A percentile compares a stretch with the other conserved stretches of the same genome.
phyloP scores from a whole-genome alignment of 345 rosid species.

The Salix koriyanagi region DNA sequence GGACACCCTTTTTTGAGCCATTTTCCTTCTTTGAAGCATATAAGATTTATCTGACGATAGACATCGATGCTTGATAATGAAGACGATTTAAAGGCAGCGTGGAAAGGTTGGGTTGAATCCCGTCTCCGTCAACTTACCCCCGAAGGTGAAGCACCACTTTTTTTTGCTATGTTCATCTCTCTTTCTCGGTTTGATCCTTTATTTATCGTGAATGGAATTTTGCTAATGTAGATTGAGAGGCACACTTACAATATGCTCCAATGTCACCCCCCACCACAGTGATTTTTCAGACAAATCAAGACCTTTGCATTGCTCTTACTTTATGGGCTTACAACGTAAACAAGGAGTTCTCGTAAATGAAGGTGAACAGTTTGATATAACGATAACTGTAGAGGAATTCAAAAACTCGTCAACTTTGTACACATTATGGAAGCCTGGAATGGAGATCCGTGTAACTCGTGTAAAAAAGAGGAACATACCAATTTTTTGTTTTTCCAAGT shows the following conservation, averaged over 20 bases:
- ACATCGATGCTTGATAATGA: constrained; percentile 72
- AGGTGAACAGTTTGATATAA: constrained; percentile 80
- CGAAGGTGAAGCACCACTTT: constrained; percentile 55
- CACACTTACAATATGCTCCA: constrained; percentile 79
- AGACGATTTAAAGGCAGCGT: constrained; percentile 76
- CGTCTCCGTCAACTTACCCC: constrained; percentile 89
- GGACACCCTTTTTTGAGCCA: constrained; percentile 83
- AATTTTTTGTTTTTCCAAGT: constrained; percentile 74
- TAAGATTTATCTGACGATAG: constrained; percentile 83
- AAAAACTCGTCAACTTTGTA: constrained; percentile 63
- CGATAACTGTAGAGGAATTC: constrained; percentile 86
- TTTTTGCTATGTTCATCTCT: background rate
- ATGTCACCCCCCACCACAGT: constrained; percentile 93
- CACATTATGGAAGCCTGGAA: constrained; percentile 64
- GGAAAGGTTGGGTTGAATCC: constrained; percentile 99
- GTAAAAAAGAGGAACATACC: constrained; percentile 71
- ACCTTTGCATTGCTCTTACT: constrained; percentile 67
- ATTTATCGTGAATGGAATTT: constrained; percentile 19
- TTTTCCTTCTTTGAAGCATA: constrained; percentile 90
- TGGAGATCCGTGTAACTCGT: constrained; percentile 79
- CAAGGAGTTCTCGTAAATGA: constrained; percentile 77
- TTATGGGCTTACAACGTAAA: constrained; percentile 96
- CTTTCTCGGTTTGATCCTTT: background rate
- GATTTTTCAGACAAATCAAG: constrained; percentile 70
- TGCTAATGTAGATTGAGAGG: constrained; percentile 69